phyloP scores from a whole-genome alignment of 2,329 filamentous ascomycete genomes.

The Delphinella strobiligena region DNA sequence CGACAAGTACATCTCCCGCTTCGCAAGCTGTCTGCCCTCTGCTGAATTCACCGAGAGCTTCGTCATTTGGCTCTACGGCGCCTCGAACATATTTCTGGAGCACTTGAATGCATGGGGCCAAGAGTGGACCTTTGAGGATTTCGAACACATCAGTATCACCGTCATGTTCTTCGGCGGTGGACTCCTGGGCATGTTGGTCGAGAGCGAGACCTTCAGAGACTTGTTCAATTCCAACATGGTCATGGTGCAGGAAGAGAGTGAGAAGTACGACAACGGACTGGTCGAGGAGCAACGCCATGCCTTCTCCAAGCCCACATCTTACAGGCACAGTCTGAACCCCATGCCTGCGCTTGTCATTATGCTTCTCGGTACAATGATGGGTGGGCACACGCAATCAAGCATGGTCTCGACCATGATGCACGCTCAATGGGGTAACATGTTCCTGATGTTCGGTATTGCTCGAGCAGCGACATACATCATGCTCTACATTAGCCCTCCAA shows the following conservation, averaged over 20 bases:
- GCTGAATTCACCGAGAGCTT: slow-evolving; percentile 79
- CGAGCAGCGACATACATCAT: slow-evolving; percentile 67
- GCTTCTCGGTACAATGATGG: slow-evolving; percentile 83
- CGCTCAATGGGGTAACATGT: slow-evolving; percentile 76
- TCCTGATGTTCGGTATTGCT: slow-evolving; percentile 65
- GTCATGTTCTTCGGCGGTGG: slow-evolving; percentile 86
- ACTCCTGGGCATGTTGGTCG: slow-evolving; percentile 33
- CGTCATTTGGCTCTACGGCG: slow-evolving; percentile 76
- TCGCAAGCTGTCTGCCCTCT: slow-evolving; percentile 49
- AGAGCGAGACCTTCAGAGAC: slow-evolving; percentile 44
- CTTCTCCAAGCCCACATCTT: slow-evolving; percentile 49
- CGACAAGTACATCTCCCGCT: slow-evolving; percentile 43
- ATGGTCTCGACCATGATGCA: slow-evolving; percentile 83
- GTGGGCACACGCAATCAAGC: slow-evolving; percentile 67
- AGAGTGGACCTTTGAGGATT: slow-evolving; percentile 60
- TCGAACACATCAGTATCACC: slow-evolving; percentile 83
- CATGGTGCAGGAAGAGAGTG: slow-evolving; percentile 7
- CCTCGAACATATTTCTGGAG: slow-evolving; percentile 80
- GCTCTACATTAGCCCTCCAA: slow-evolving; percentile 64
- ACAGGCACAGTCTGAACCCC: slow-evolving; percentile 69
- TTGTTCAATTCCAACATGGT: slow-evolving; percentile 33
- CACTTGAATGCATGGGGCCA: slow-evolving; percentile 61
- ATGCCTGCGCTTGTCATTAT: slow-evolving; percentile 75
- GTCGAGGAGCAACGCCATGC: slow-evolving; percentile 11
- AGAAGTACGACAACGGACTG: background rate